These are phyloP conservation scores for Arthroderma sp. DNA, from an alignment of 2,329 filamentous ascomycete species.

Conservation along the genomic window DNA sequence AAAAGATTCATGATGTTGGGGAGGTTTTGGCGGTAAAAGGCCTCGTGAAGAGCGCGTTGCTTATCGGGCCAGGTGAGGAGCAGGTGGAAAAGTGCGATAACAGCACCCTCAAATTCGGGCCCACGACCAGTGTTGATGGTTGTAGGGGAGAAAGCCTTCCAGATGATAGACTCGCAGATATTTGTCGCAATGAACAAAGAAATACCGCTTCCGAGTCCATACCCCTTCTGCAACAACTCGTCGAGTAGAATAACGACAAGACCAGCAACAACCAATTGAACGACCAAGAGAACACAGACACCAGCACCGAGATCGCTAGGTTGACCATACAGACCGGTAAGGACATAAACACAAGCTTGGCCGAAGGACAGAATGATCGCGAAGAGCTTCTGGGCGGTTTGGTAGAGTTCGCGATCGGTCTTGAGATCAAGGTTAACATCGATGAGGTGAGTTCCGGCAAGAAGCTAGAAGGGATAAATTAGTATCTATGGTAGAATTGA, in stretches of 20 bases:
- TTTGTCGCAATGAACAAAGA: constrained; percentile 99
- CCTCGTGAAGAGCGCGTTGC: constrained; percentile 94
- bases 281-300: constrained; percentile 94
- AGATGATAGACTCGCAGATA: constrained; percentile 99
- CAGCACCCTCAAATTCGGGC: constrained; percentile 52
- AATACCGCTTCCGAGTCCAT: constrained; percentile 95
- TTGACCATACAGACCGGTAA: constrained; percentile 94
- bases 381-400: constrained; percentile 97
- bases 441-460: constrained; percentile 98
- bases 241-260: constrained; percentile 98
- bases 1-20: constrained; percentile 99
- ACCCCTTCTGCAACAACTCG: constrained; percentile 98
- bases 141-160: constrained; percentile 98
- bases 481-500: neutral
- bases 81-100: constrained; percentile 13
- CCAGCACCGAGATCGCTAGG: constrained; percentile 93
- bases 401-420: constrained; percentile 98
- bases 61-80: constrained; percentile 85
- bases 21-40: constrained; percentile 98
- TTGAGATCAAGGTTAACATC: constrained; percentile 99
- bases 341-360: constrained; percentile 94
- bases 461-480: constrained; percentile 45
- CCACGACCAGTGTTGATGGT: constrained; percentile 99
- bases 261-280: constrained; percentile 93
- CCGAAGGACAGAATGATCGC: constrained; percentile 96